Conservation (phyloP, 2,329 filamentous ascomycete genomes). For the Fusarium bulbicola region DNA sequence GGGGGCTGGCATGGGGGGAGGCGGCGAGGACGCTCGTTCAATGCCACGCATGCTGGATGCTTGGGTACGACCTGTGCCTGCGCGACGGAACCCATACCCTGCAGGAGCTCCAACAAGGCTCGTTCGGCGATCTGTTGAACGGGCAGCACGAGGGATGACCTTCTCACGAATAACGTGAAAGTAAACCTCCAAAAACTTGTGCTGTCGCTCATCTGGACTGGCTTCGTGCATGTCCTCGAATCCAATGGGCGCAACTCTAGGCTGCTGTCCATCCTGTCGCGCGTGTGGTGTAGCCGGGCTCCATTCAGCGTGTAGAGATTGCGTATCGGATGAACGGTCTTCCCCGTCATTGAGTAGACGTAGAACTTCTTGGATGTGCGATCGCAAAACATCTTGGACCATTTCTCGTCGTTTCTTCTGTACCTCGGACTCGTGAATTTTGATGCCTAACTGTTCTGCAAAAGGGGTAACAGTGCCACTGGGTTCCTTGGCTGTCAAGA, state of each 20-base stretch:
- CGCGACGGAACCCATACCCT: constrained; percentile 32
- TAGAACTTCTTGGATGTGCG: constrained; percentile 60
- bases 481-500: constrained; percentile 49
- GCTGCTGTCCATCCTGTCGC: constrained; percentile 6
- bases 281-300: constrained; percentile 18
- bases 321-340: constrained; percentile 40
- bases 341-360: constrained; percentile 55
- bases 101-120: constrained; percentile 39
- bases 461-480: constrained; percentile 12
- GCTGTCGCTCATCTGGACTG: constrained; percentile 59
- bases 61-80: constrained; percentile 35
- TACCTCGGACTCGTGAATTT: constrained; percentile 21
- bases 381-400: constrained; percentile 58
- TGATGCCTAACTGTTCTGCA: constrained; percentile 1
- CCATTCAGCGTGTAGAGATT: constrained; percentile 35
- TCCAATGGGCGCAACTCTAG: constrained; percentile 28
- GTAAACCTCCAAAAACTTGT: constrained; percentile 62
- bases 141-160: constrained; percentile 50
- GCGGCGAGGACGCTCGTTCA: constrained; percentile 15
- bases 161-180: constrained; percentile 55
- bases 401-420: constrained; percentile 46
- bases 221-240: constrained; percentile 59
- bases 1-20: constrained; percentile 14
- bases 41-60: constrained; percentile 35
- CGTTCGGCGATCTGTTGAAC: constrained; percentile 40